These are phyloP conservation scores for Fusarium keratoplasticum DNA, from an alignment of 2,329 filamentous ascomycete species.

Conservation along the genomic window DNA sequence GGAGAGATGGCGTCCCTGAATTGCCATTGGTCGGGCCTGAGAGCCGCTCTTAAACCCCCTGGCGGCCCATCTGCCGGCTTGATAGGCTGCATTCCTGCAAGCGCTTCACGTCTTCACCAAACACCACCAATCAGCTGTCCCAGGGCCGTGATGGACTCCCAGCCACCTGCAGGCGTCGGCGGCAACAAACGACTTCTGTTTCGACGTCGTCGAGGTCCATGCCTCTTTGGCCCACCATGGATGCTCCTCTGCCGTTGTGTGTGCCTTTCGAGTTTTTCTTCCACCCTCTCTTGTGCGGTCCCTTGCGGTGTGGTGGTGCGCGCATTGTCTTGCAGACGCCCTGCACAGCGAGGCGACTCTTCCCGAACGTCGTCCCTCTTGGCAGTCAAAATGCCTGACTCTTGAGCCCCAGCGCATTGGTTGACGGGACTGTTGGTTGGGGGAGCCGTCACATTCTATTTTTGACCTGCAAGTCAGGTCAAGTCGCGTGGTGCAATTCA, in stretches of 20 bases:
- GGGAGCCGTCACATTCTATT: background rate
- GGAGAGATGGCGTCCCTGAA: conserved; percentile 23
- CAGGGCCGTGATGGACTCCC: conserved; percentile 53
- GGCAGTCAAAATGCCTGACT: conserved; percentile 26
- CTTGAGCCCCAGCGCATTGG: conserved; percentile 1
- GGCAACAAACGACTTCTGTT: conserved; percentile 55
- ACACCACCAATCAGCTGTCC: conserved; percentile 53
- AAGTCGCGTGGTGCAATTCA: background rate
- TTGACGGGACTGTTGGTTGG: conserved; percentile 3
- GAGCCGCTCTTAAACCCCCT: conserved; percentile 31
- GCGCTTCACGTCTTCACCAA: conserved; percentile 36
- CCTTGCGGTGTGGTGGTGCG: background rate
- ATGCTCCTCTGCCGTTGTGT: conserved; percentile 14
- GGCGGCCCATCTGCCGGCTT: conserved; percentile 31
- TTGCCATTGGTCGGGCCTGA: conserved; percentile 33
- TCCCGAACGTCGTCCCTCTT: conserved; percentile 7
- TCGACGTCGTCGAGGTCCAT: conserved; percentile 38
- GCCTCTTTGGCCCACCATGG: conserved; percentile 19
- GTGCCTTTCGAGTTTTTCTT: conserved; percentile 8
- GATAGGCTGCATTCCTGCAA: conserved; percentile 42
- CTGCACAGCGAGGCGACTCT: conserved; percentile 1
- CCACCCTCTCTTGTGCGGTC: background rate
- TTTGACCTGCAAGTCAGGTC: background rate
- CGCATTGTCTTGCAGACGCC: conserved; percentile 3
- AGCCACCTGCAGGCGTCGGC: conserved; percentile 57